Evolutionary conservation across 208 protist species (phyloP).

Genomic region (Trypanosoma melophagium): DNA sequence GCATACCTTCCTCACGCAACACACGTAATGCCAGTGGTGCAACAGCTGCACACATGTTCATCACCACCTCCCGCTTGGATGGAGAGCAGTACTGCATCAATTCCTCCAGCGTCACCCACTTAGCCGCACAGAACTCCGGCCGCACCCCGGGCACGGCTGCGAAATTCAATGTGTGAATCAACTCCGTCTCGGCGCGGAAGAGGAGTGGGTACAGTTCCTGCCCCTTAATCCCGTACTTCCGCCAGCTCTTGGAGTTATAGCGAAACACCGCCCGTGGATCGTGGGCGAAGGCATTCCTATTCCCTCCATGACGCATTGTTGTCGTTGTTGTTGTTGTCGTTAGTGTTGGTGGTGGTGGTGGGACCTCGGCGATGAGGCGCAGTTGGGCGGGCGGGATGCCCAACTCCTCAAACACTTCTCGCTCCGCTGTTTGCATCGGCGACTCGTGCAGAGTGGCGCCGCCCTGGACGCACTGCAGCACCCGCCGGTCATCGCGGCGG

Average conservation of each 20-base stretch:
- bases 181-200: slow-evolving; percentile 22
- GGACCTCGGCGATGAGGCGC: slow-evolving; percentile 31
- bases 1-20: neutral
- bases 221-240: slow-evolving; percentile 31
- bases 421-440: slow-evolving; percentile 29
- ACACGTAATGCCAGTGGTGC: neutral
- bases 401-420: slow-evolving; percentile 53
- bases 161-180: slow-evolving; percentile 18
- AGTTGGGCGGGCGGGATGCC: slow-evolving; percentile 26
- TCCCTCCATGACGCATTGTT: slow-evolving; percentile 6
- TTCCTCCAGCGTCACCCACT: slow-evolving; percentile 35
- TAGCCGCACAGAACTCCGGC: slow-evolving; percentile 28
- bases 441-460: slow-evolving; percentile 33
- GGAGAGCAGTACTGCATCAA: slow-evolving; percentile 29
- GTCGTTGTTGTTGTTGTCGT: neutral
- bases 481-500: slow-evolving; percentile 30
- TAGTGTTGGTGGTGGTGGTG: neutral
- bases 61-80: slow-evolving; percentile 33
- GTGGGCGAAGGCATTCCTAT: no score
- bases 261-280: slow-evolving; percentile 31
- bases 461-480: slow-evolving; percentile 48
- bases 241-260: slow-evolving; percentile 49
- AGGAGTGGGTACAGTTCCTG: slow-evolving; percentile 62
- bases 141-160: slow-evolving; percentile 4
- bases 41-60: slow-evolving; percentile 34